Base-by-base conservation (phyloP, 148 eudicot genomes). In the Pharnaceum exiguum region DNA sequence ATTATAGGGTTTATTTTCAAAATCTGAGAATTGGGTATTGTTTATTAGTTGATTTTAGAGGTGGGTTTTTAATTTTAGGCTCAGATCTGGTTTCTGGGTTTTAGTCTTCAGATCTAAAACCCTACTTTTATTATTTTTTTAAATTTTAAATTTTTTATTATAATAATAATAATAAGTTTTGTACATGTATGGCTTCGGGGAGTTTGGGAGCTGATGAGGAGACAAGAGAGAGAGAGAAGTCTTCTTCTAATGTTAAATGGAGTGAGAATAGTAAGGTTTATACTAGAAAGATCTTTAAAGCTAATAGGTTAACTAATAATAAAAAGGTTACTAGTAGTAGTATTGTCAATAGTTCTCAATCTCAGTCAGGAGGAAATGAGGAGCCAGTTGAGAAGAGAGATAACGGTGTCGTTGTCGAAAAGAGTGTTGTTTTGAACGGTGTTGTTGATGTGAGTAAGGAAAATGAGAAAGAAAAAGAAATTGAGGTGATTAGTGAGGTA, bases 161-260 rank as follows among this genome's bases (percentile, higher is more conserved):
- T 22, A 12, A 32, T 19, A 7, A 39, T 22, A 3, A 24, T n/a
- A 13, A 26, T 7, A 31, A n/a, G n/a, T n/a, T n/a, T 1, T 30
- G 30, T 64, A 33, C 63, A 51, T 69, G 65, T 73, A 72, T 77
- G 81, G 81, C 77, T 56, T 69, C 77, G 55, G 81, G 57, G 60
- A 23, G 62, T 12, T 44, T 26, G 57, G 81, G 66, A 69, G 75
- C 71, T 52, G 77, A 65, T 24, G 75, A 69, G 57, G 21, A 65
- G 30, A 45, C 65, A 28, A 72, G 49, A 46, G 70, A 50, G 48
- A 68, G 43, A 46, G 53, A 44, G n/a, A n/a, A n/a, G n/a, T n/a
- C n/a, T n/a, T n/a, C n/a, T n/a, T n/a, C n/a, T n/a, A n/a, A n/a
- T n/a, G n/a, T n/a, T 60, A 49, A 52, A 26, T 77, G 75, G 81